phyloP scores from a whole-genome alignment of 768 basidiomycete genomes.

The Tephrocybe sp. region DNA sequence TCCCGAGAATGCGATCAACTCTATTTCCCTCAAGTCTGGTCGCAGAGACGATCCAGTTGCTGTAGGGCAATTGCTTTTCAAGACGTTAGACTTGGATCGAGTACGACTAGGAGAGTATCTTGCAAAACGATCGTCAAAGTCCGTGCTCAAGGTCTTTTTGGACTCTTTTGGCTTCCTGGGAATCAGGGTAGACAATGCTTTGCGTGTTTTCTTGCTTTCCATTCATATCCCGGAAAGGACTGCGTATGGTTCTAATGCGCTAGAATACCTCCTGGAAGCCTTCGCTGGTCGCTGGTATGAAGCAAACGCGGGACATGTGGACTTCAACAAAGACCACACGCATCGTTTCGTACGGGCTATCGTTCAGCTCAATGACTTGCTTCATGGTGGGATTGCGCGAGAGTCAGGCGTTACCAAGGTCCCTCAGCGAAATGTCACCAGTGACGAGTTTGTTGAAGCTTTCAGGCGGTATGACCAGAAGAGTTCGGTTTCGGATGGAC shows the following conservation, averaged over 20 bases:
- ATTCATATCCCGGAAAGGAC: conserved; percentile 52
- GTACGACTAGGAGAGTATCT: conserved; percentile 84
- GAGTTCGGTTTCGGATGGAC: conserved; percentile 68
- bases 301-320: conserved; percentile 74
- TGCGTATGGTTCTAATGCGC: conserved; percentile 37
- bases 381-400: conserved; percentile 74
- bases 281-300: conserved; percentile 92
- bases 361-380: conserved; percentile 84
- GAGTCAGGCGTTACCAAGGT: conserved; percentile 57
- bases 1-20: conserved; percentile 76
- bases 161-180: conserved; percentile 87
- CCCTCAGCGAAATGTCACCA: conserved; percentile 59
- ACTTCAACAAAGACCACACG: conserved; percentile 82
- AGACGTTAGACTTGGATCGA: conserved; percentile 81
- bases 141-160: conserved; percentile 79
- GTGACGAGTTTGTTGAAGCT: conserved; percentile 79
- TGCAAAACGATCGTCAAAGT: conserved; percentile 67
- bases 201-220: conserved; percentile 87
- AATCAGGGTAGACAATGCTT: conserved; percentile 82
- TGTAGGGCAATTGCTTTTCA: conserved; percentile 81
- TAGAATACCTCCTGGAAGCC: conserved; percentile 77
- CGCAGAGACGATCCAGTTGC: conserved; percentile 65
- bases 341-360: conserved; percentile 76
- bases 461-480: conserved; percentile 80
- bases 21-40: conserved; percentile 63